Evolutionary conservation across 148 eudicot species (phyloP).

Genomic region (Rhododendron ferrugineum): DNA sequence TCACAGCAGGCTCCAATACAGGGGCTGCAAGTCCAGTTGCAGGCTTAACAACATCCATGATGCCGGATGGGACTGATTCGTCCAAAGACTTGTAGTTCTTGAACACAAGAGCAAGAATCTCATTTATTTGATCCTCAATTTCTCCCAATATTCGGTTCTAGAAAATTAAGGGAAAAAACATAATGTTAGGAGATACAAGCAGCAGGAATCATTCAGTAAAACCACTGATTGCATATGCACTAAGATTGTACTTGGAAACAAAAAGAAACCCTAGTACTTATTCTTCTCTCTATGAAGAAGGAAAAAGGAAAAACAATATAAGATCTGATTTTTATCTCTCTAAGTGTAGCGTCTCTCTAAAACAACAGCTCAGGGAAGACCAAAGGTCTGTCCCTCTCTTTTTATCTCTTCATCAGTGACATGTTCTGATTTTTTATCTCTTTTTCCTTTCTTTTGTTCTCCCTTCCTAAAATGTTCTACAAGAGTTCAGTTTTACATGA

Average conservation of each 20-base stretch:
- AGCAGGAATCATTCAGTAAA: background rate
- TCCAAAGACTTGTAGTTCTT: slow-evolving; percentile 92
- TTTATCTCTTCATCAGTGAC: background rate
- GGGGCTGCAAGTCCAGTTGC: slow-evolving; percentile 82
- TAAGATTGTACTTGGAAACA: background rate
- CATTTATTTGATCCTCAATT: slow-evolving; percentile 82
- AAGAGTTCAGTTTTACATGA: background rate
- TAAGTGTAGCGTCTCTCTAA: background rate
- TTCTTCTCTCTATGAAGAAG: background rate
- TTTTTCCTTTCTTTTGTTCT: background rate
- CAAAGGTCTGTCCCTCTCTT: background rate
- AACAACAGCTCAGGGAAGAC: background rate
- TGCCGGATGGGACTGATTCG: slow-evolving; percentile 67
- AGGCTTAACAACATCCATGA: slow-evolving; percentile 66
- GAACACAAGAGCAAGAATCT: slow-evolving; percentile 75
- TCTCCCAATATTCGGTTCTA: slow-evolving; percentile 93
- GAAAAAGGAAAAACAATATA: background rate
- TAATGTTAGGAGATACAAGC: background rate
- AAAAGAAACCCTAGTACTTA: background rate
- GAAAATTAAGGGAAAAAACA: slow-evolving; percentile 11
- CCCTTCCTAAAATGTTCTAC: background rate
- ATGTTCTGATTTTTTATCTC: background rate
- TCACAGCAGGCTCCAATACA: slow-evolving; percentile 81
- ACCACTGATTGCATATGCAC: background rate
- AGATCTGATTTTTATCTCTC: background rate